These are phyloP conservation scores for Zygotorulaspora mrakii DNA, from an alignment of 1,139 yeast species.

Conservation along the genomic window DNA sequence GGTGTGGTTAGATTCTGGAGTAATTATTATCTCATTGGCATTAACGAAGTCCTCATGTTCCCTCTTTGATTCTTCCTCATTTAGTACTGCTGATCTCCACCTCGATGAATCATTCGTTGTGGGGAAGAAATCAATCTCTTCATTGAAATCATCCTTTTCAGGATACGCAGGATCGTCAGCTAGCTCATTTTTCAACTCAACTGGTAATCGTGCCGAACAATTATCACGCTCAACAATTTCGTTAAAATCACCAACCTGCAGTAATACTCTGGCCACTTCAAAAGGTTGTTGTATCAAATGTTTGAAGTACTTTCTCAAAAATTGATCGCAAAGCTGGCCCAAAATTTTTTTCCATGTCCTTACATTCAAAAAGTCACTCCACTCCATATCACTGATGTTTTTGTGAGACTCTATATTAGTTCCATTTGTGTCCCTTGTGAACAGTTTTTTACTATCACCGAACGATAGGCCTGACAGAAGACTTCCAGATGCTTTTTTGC, in stretches of 20 bases:
- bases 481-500: slow-evolving; percentile 9
- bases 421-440: slow-evolving; percentile 7
- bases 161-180: slow-evolving; percentile 12
- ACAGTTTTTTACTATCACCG: slow-evolving; percentile 10
- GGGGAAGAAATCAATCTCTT: slow-evolving; percentile 56
- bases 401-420: slow-evolving; percentile 14
- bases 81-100: slow-evolving; percentile 15
- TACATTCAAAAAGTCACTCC: slow-evolving; percentile 61
- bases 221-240: too few species aligned
- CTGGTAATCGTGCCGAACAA: slow-evolving; percentile 11
- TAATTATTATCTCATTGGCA: slow-evolving; percentile 39
- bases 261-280: slow-evolving; percentile 71
- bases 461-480: slow-evolving; percentile 9
- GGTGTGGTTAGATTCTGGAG: slow-evolving; percentile 63
- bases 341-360: slow-evolving; percentile 54
- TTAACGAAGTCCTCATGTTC: slow-evolving; percentile 14
- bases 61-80: slow-evolving; percentile 8
- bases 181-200: slow-evolving; percentile 17
- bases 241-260: slow-evolving; percentile 71
- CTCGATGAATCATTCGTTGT: slow-evolving; percentile 15
- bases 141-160: slow-evolving; percentile 35
- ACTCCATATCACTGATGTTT: slow-evolving; percentile 51
- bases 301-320: slow-evolving; percentile 63
- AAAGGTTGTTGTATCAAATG: slow-evolving; percentile 80
- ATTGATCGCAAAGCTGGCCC: slow-evolving; percentile 53